Evolutionary conservation across 352 stramenopile genomes (phyloP).

Genomic region (Pythium aquatile): DNA sequence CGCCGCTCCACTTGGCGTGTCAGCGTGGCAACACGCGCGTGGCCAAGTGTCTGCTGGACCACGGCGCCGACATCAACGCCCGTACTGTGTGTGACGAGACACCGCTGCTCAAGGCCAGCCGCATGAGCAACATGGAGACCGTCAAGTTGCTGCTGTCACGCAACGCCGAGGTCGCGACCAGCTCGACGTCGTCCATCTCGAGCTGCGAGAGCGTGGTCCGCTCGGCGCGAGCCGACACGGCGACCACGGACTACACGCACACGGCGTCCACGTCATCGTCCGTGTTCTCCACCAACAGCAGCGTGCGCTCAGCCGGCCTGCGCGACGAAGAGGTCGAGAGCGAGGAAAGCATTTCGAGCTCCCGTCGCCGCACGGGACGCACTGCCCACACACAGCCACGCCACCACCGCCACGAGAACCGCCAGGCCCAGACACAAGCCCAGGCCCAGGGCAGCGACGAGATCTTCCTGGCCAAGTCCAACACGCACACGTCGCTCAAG

Average conservation of each 20-base stretch:
- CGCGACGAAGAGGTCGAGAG: constrained; percentile 14
- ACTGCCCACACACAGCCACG: neutral
- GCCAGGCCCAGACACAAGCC: neutral
- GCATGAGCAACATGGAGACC: constrained; percentile 79
- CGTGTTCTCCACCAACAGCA: constrained; percentile 26
- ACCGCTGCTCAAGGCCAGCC: constrained; percentile 73
- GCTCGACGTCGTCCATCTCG: constrained; percentile 18
- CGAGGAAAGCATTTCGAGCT: constrained; percentile 4
- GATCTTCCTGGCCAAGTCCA: constrained; percentile 66
- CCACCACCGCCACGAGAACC: neutral
- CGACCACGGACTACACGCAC: constrained; percentile 11
- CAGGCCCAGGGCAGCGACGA: constrained; percentile 27
- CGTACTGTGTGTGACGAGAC: constrained; percentile 64
- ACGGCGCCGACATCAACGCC: constrained; percentile 67
- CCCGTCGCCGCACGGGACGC: neutral
- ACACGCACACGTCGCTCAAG: constrained; percentile 68
- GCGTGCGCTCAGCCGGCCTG: constrained; percentile 12
- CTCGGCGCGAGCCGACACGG: neutral
- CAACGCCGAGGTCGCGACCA: constrained; percentile 33
- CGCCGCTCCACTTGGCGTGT: constrained; percentile 72
- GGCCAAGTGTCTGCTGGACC: constrained; percentile 58
- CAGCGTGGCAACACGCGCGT: constrained; percentile 77
- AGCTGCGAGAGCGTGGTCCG: constrained; percentile 2
- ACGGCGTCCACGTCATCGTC: constrained; percentile 26
- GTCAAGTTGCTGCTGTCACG: constrained; percentile 67